These are phyloP conservation scores for Eutrema salsugineum DNA, from an alignment of 441 rosid genomes.

Conservation along the genomic window DNA sequence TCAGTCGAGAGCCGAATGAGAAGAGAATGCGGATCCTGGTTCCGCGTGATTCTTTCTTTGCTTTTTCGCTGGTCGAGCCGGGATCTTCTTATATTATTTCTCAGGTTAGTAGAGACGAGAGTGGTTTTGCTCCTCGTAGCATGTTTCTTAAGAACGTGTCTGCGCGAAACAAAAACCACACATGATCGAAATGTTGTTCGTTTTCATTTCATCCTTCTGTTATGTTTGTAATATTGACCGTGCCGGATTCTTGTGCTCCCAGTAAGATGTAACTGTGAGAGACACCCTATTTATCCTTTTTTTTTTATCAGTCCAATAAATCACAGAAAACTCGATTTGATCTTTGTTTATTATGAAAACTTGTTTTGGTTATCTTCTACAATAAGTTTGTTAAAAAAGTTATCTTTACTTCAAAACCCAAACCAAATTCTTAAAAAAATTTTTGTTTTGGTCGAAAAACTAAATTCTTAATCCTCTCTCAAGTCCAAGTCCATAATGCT, in stretches of 20 bases:
- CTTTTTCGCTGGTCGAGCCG: neutral
- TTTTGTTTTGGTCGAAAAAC: no score
- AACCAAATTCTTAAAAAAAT: no score
- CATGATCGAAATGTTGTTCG: neutral
- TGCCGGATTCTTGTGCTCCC: slow-evolving; percentile 4
- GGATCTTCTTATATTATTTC: slow-evolving; percentile 11
- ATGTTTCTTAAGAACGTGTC: slow-evolving; percentile 8
- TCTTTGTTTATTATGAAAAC: neutral
- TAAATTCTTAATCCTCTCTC: no score
- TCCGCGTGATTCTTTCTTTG: slow-evolving; percentile 20
- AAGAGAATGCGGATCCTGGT: neutral
- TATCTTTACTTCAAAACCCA: no score
- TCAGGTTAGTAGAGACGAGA: slow-evolving; percentile 13
- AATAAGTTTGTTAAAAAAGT: no score
- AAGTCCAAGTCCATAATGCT: no score
- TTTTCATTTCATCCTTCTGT: slow-evolving; percentile 11
- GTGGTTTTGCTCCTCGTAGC: slow-evolving; percentile 12
- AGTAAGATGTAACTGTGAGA: slow-evolving; percentile 16
- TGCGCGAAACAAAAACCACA: slow-evolving; percentile 10
- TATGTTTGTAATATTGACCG: slow-evolving; percentile 22
- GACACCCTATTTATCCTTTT: neutral
- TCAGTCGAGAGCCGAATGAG: slow-evolving; percentile 81
- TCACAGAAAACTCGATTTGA: slow-evolving; percentile 8
- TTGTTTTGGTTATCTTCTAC: neutral
- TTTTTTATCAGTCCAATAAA: slow-evolving; percentile 13